Evolutionary conservation across 1,284 basidiomycete species (phyloP).

Genomic region (Volvariella volvacea): DNA sequence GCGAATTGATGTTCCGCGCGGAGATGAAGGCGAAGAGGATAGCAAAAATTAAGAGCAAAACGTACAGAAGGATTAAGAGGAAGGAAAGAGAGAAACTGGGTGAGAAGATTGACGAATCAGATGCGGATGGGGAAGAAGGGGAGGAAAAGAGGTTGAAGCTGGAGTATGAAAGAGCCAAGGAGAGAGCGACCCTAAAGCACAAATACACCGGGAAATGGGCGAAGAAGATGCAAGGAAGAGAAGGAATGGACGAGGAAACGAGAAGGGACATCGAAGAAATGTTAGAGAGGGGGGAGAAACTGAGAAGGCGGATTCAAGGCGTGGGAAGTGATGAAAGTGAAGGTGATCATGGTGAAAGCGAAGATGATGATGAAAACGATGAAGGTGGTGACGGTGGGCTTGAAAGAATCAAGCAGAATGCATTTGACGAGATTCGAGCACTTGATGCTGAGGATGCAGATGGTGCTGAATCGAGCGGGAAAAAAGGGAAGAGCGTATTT

Average conservation of each 20-base stretch:
- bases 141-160: conserved; percentile 57
- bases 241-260: conserved; percentile 58
- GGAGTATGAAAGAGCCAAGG: conserved; percentile 76
- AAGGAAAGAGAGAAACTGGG: conserved; percentile 65
- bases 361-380: conserved; percentile 30
- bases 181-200: conserved; percentile 82
- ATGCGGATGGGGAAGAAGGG: conserved; percentile 32
- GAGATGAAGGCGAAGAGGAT: conserved; percentile 89
- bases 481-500: conserved; percentile 65
- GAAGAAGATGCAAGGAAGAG: conserved; percentile 58
- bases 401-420: conserved; percentile 51
- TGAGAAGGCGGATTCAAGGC: conserved; percentile 69
- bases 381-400: conserved; percentile 21
- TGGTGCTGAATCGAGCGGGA: conserved; percentile 18
- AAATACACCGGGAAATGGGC: conserved; percentile 82
- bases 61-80: conserved; percentile 82
- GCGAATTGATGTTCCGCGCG: conserved; percentile 92
- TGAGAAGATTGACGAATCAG: conserved; percentile 40
- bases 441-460: conserved; percentile 34
- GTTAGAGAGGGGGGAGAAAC: conserved; percentile 66
- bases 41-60: conserved; percentile 94
- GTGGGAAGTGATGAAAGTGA: conserved; percentile 46
- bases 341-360: conserved; percentile 40
- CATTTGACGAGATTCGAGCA: conserved; percentile 67
- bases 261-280: conserved; percentile 74